Evolutionary conservation across 2,329 filamentous ascomycete species (phyloP).

Genomic region (Paecilomyces niveus): DNA sequence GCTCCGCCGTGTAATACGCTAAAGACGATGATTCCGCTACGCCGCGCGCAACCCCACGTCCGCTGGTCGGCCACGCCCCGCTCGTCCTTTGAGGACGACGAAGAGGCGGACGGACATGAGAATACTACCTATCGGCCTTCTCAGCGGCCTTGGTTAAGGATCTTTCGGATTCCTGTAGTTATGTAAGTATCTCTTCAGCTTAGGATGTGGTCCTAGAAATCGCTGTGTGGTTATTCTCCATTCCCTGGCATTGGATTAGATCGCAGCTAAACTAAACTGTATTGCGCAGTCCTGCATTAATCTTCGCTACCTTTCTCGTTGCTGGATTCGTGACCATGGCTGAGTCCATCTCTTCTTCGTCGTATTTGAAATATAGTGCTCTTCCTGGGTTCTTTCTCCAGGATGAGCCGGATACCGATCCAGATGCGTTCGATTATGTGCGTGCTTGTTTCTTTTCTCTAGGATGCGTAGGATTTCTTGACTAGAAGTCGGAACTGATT

Average conservation of each 20-base stretch:
- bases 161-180: slow-evolving; percentile 4
- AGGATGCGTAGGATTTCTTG: background rate
- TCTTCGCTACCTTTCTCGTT: slow-evolving; percentile 6
- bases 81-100: background rate
- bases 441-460: slow-evolving; percentile 3
- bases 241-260: background rate
- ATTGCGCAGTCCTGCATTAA: slow-evolving; percentile 4
- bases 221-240: background rate
- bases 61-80: background rate
- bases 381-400: slow-evolving; percentile 45
- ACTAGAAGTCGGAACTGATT: background rate
- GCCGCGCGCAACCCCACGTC: background rate
- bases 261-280: slow-evolving; percentile 3
- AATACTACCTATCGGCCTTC: background rate
- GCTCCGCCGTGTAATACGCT: background rate
- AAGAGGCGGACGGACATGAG: background rate
- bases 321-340: slow-evolving; percentile 11
- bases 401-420: slow-evolving; percentile 42
- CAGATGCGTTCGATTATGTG: slow-evolving; percentile 44
- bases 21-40: background rate
- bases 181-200: slow-evolving; percentile 4
- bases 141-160: background rate
- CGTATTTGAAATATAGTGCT: slow-evolving; percentile 29
- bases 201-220: background rate
- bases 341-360: slow-evolving; percentile 7